Base-by-base conservation (phyloP, 202 grass and related monocot species). In the Digitaria exilis region DNA sequence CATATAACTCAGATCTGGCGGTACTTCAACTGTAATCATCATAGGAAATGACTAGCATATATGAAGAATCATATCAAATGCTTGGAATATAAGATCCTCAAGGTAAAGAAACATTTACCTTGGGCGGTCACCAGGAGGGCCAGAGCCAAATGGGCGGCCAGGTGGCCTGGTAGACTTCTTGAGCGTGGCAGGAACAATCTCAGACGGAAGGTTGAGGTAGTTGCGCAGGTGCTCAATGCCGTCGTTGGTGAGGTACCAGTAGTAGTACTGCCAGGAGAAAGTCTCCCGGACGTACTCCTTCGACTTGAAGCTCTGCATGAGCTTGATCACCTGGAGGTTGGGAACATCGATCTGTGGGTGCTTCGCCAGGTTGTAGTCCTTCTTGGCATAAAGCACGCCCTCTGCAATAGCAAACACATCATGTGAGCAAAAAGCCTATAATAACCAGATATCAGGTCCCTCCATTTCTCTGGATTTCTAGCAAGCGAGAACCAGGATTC, bases 261-360 rank as follows among this genome's bases (percentile, higher is more conserved):
- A 97, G 76, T 95, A 97, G 76, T 91, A 79, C 84, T 94, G 92
- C 95, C 92, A 97, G 22, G 92, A 94, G 84, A 97, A 97, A 60
- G 95, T 97, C 77, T 97, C 95, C 69, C 90, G 93, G 69, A 97
- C 95, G 3, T 75, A 97, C 77, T 97, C 95, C 90, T 92, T 97
- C 19, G 95, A 97, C 79, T 97, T 93, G 90, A 97, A 97, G 90
- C 95, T 97, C 84, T 97, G 95, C 95, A 94, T 97, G 45, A 97
- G 95, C 87, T 97, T 97, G 84, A 97, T 97, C 84, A 97, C 95
- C 82, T 97, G 90, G 19, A 97, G 84, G 62, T 97, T 97, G 0
- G 92, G 92, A 82, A 95, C 95, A 1, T 97, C 92, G 2, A 97
- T 87, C 84, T 86, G 88, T 1, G 90, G 95, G 67, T 97, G 94